Base-by-base conservation (phyloP, 2,329 filamentous ascomycete genomes). In the Trichoderma sp. region DNA sequence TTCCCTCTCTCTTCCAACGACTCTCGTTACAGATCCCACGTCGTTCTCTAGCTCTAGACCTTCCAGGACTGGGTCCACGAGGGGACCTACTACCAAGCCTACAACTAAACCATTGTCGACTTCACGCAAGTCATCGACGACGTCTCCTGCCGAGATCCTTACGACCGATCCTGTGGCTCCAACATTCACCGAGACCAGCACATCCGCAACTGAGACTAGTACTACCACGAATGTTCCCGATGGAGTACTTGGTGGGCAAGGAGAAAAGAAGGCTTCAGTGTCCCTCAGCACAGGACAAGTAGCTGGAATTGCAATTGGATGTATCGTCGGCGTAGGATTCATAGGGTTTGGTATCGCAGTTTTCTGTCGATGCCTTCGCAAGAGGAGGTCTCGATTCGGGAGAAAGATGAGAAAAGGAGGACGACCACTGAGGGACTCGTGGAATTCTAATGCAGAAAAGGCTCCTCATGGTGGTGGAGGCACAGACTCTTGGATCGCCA, bases 301-400 rank as follows among this genome's bases (percentile, higher is more conserved):
- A 61, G 85, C 84, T 21, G 90, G 89, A 7, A 89, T 92, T 72
- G 82, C 85, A 1, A 82, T 89, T 4, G 90, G 88, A 6, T 82
- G 85, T 12, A 83, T 84, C 5, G 86, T 85, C 5, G 85, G 61
- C 2, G 62, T 84, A 1, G 80, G 85, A 4, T 78, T 84, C 5
- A 75, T 91, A 21, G 86, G 84, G 6, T 76, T 88, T 32, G 82
- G 82, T 5, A 77, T 87, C 14, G 83, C 89, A 28, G 75, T 87
- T 8, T 70, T 87, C 15, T 82, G 83, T 4, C 81, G 85, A 60
- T 76, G 75, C 58, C 78, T 77, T 71, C 83, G 86, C n/a, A 81
- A 80, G 64, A 82, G 78, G 75, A 82, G 79, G 24, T 82, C 82
- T 65, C 79, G n/a, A 2, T 61, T 71, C 6, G 53, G 72, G 9